Percentiles rank a stretch among this genome's conserved stretches.
Evolutionary conservation across 208 protist genomes (phyloP).

Genomic region (Naegleria fowleri): DNA sequence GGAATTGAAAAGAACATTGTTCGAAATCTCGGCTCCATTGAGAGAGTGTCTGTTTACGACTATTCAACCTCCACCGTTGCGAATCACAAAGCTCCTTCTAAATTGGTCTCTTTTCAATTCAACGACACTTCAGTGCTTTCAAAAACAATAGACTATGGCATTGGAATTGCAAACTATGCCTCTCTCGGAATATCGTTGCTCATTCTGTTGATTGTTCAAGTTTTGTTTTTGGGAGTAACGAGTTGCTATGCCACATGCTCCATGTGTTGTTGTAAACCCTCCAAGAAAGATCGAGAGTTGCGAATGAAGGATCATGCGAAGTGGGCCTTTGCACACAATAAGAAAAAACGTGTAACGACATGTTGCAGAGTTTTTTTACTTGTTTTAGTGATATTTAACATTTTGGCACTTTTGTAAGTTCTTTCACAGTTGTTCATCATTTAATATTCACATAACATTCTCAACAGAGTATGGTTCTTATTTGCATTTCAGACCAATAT

Average conservation of each 20-base stretch:
- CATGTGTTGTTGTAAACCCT: background rate
- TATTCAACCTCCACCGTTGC: background rate
- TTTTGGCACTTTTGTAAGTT: background rate
- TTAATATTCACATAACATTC: too few relatives aligned
- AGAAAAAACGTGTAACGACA: background rate
- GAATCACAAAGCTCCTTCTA: background rate
- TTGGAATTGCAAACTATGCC: background rate
- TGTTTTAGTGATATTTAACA: background rate
- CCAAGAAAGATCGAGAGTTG: background rate
- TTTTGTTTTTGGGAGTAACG: background rate
- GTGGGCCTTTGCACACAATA: background rate
- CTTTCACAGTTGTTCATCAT: background rate
- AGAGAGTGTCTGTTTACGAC: background rate
- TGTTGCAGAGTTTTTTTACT: background rate
- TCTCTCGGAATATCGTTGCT: background rate
- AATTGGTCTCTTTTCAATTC: background rate
- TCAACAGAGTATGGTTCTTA: background rate
- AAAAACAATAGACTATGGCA: background rate
- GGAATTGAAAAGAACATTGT: background rate
- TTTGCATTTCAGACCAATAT: background rate
- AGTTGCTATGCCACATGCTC: background rate
- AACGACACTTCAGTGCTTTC: background rate
- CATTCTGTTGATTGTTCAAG: background rate
- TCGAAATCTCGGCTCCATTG: background rate
- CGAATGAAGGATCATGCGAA: background rate